These are phyloP conservation scores for Calonectria pauciramosa DNA, from an alignment of 2,329 filamentous ascomycete genomes.

Conservation along the genomic window DNA sequence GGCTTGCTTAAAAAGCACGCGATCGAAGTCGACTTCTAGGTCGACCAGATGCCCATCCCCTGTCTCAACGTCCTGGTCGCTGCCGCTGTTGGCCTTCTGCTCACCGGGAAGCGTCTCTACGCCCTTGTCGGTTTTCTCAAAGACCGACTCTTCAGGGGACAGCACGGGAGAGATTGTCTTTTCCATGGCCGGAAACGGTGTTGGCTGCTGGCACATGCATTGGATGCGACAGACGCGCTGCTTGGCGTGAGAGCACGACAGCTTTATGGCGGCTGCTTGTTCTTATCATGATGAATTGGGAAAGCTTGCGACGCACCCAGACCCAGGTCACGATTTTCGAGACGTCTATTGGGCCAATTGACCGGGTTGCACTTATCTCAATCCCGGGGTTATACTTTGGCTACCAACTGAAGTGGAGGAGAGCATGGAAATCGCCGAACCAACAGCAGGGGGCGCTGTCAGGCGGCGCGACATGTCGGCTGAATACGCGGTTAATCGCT, in stretches of 20 bases:
- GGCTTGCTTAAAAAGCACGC: conserved; percentile 4
- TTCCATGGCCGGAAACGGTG: background rate
- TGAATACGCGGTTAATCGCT: background rate
- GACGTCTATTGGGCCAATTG: background rate
- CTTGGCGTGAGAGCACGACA: background rate
- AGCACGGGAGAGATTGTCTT: background rate
- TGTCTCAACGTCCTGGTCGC: conserved; percentile 9
- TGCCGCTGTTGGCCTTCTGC: background rate
- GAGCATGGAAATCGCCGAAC: background rate
- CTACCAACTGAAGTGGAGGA: conserved; percentile 7
- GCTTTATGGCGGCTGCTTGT: background rate
- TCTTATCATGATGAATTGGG: background rate
- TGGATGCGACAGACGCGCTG: background rate
- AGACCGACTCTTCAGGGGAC: background rate
- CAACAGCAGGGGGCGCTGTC: background rate
- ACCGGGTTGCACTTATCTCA: background rate
- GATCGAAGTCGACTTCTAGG: conserved; percentile 18
- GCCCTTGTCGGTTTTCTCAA: background rate
- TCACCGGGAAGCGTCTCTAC: background rate
- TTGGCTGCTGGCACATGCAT: background rate
- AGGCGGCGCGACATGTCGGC: background rate
- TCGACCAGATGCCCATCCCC: conserved; percentile 14
- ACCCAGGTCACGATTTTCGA: background rate
- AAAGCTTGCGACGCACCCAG: background rate
- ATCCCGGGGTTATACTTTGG: background rate